Evolutionary conservation across 2,329 filamentous ascomycete genomes (phyloP), one percentile per base, ranked within the genome.

Genomic region (Aureobasidium sp.): DNA sequence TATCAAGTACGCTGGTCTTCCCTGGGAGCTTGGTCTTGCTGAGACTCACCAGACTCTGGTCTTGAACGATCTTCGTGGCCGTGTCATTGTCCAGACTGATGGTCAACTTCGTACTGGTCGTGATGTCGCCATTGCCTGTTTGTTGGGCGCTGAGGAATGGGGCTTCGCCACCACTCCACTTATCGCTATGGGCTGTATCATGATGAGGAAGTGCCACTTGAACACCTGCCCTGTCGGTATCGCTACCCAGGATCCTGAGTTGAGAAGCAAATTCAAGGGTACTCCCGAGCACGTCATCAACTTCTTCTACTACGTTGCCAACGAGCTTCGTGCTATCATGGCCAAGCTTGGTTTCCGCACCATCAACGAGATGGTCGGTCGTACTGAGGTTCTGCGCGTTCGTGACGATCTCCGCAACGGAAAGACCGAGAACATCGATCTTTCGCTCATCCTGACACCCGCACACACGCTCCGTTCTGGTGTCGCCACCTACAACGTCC

Each of bases 281-380:
- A 92, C 90, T 1, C 92, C 93, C 11, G 93, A 97, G 78, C 91
- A 97, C 69, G 92, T 96, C 62, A 97, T 97, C 76, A 97, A 97
- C 82, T 97, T 97, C 81, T 96, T 96, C 79, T 97, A 97, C 79
- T 97, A 97, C 71, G 83, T 97, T 58, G 89, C 93, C 68, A 97
- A 97, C 72, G 93, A 97, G 79, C 85, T 97, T 62, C 88, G 93
- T 72, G 91, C 92, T 39, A 96, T 97, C 76, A 97, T 97, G 93
- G 92, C 93, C 55, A 91, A 89, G 77, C 85, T 97, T 69, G 93
- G 93, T 67, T 91, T 96, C 84, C 87, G 93, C 66, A 96, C 90
- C 64, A 88, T 97, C 74, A 97, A 97, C 73, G 93, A 97, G 75
- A 97, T 97, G 93, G 90, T 97, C 70, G 93, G 93, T 25, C 91